Conservation (phyloP, 1,139 yeast species). For the Candida neerlandica region DNA sequence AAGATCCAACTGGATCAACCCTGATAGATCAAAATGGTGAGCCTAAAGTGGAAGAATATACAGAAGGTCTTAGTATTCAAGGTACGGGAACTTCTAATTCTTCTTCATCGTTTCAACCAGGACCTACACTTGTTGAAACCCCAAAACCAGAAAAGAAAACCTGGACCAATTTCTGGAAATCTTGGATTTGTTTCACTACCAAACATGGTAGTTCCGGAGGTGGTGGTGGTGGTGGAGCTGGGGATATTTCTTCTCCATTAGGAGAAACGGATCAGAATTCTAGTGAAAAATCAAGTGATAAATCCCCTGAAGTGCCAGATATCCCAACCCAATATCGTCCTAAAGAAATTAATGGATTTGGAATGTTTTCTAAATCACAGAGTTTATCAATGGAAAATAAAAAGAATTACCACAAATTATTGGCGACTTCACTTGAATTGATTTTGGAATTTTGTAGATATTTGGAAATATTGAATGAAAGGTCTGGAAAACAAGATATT, state of each 20-base stretch:
- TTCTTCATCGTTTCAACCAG: conserved; percentile 2
- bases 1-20: neutral
- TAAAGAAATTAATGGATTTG: conserved; percentile 11
- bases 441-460: conserved; percentile 10
- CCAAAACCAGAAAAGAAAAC: neutral
- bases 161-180: conserved; percentile 2
- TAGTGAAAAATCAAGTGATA: neutral
- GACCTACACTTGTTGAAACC: conserved; percentile 1
- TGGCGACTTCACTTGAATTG: conserved; percentile 2
- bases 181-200: neutral
- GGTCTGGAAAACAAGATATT: conserved; percentile 8
- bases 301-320: conserved; percentile 3
- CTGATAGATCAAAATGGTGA: neutral
- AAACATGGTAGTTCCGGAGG: neutral
- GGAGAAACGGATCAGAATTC: neutral
- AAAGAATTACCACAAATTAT: conserved; percentile 6
- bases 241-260: neutral
- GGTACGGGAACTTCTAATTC: neutral
- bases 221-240: neutral
- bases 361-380: conserved; percentile 9
- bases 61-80: neutral
- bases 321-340: conserved; percentile 10
- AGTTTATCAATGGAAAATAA: conserved; percentile 6
- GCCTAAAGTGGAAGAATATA: neutral
- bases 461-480: conserved; percentile 10